Conservation (phyloP, 257 asterid genomes). For the Gentiana straminea region DNA sequence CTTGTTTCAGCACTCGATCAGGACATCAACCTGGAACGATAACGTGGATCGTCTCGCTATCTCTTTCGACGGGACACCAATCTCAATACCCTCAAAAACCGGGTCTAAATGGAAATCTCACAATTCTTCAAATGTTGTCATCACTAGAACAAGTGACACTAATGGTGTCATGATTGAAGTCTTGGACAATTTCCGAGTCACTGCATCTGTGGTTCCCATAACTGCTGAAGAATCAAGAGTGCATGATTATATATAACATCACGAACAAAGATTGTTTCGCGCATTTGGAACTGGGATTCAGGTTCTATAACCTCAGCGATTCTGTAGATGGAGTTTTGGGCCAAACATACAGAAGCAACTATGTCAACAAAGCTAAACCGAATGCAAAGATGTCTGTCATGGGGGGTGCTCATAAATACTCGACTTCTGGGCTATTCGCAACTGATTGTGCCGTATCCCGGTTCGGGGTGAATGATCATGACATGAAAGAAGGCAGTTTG, state of each 20-base stretch:
- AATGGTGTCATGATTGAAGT: constrained; percentile 31
- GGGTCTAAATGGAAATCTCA: constrained; percentile 34
- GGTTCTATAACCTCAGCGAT: constrained; percentile 27
- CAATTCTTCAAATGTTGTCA: constrained; percentile 3
- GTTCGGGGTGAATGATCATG: constrained; percentile 11
- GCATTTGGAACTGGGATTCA: constrained; percentile 55
- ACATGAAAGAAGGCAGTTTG: neutral
- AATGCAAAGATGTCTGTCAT: constrained; percentile 49
- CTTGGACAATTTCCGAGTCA: constrained; percentile 23
- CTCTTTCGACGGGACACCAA: constrained; percentile 29
- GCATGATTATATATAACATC: constrained; percentile 48
- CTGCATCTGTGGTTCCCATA: constrained; percentile 46
- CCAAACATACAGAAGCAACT: constrained; percentile 44
- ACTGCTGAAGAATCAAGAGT: constrained; percentile 29
- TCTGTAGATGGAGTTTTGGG: constrained; percentile 49
- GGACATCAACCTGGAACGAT: constrained; percentile 39
- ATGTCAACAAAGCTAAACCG: constrained; percentile 39
- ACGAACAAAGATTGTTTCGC: constrained; percentile 44
- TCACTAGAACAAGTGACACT: constrained; percentile 23
- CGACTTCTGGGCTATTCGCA: constrained; percentile 27
- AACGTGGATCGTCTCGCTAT: constrained; percentile 33
- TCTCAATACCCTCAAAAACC: constrained; percentile 17
- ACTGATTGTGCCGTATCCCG: constrained; percentile 38
- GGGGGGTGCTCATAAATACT: constrained; percentile 41
- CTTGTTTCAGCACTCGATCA: constrained; percentile 34